Evolutionary conservation across 2,329 filamentous ascomycete species (phyloP), one percentile per base, ranked within the genome.

Genomic region (Aspergillus fischeri): DNA sequence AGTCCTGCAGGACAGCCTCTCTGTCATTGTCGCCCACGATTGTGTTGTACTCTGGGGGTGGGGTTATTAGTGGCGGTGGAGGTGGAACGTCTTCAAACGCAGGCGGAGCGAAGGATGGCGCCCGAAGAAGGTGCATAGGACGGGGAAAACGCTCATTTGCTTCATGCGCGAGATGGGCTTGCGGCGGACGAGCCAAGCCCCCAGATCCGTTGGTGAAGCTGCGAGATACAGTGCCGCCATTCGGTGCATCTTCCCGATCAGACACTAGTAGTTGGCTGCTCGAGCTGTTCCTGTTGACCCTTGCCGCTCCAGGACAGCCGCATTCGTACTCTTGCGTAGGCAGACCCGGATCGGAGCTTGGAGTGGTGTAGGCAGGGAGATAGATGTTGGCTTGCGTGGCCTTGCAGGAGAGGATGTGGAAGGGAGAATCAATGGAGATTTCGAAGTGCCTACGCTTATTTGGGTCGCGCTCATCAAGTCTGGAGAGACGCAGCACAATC

Each of bases 371-470:
- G 17, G 90, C 89, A 0, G 92, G 92, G 10, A 96, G 82, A 11
- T 86, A 86, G 27, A 89, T 96, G 73, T 96, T 96, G 51, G 90
- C 88, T 71, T 94, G 90, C 0, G 91, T 95, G n/a, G 92, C 92
- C 60, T 90, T 90, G 77, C 92, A 97, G 60, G 92, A 93, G 50
- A 96, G 87, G 49, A 96, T 91, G 60, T 93, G 93, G 70, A 97
- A 93, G 0, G 92, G 92, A 1, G 92, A 96, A 75, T 97, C 92
- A 65, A 97, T 97, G 64, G 91, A 96, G 67, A 96, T 96, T 73
- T 97, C 92, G 65, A 96, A 97, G 70, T 96, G 92, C 35, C 92
- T 85, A 61, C 92, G 85, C 69, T 92, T 92, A 1, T 80, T 80
- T 0, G 91, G 86, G 66, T 96, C 90, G 10, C 87, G 85, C 42